Evolutionary conservation across 306 rosid species (phyloP).

Genomic region (Ceratonia siliqua): DNA sequence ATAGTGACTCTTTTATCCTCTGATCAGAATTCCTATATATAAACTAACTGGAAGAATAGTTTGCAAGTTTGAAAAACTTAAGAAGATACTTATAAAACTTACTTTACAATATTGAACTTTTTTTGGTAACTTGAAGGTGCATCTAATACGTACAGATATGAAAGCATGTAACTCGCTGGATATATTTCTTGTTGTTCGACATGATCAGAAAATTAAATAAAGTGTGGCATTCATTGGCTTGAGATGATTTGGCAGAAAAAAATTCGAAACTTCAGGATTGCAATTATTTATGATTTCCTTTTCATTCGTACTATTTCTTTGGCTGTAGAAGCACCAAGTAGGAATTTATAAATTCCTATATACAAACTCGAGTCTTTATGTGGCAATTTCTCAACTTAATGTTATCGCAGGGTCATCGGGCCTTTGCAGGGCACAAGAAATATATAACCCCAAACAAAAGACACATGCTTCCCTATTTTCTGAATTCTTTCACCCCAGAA

Average conservation of each 20-base stretch:
- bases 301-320: too few species aligned
- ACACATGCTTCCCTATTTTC: constrained; percentile 82
- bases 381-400: constrained; percentile 19
- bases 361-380: background rate
- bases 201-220: too few species aligned
- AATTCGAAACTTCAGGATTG: too few species aligned
- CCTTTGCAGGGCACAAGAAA: constrained; percentile 92
- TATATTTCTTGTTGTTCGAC: too few species aligned
- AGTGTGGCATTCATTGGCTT: too few species aligned
- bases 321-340: too few species aligned
- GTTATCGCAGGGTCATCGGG: constrained; percentile 83
- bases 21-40: background rate
- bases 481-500: constrained; percentile 72
- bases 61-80: constrained; percentile 12
- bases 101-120: too few species aligned
- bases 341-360: background rate
- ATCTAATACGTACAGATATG: too few species aligned
- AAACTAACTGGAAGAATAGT: background rate
- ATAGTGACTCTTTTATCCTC: background rate
- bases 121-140: too few species aligned
- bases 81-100: background rate
- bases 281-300: too few species aligned
- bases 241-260: too few species aligned
- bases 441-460: constrained; percentile 95
- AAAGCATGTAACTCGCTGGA: too few species aligned